phyloP scores from a whole-genome alignment of 2,329 filamentous ascomycete genomes.

The Penicillium sp. region DNA sequence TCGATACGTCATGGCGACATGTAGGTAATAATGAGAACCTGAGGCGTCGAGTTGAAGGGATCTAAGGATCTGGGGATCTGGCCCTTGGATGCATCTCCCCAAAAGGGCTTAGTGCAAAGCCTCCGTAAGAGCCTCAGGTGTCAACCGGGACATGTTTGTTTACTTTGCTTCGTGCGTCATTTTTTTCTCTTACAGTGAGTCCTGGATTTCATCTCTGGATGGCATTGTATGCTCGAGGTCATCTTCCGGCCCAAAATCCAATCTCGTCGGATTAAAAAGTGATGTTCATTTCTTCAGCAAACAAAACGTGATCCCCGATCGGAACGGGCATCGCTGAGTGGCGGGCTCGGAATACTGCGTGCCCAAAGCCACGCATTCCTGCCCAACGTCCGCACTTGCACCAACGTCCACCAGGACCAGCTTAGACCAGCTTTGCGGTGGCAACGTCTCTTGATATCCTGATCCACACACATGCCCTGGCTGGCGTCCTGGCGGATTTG shows the following conservation, averaged over 20 bases:
- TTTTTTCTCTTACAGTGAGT: background rate
- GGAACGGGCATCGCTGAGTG: constrained; percentile 23
- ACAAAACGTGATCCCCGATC: constrained; percentile 15
- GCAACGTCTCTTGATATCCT: constrained; percentile 16
- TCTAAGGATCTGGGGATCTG: constrained; percentile 9
- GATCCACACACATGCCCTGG: constrained; percentile 16
- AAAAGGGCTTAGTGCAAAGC: constrained; percentile 15
- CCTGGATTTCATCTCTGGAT: background rate
- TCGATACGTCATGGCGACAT: constrained; percentile 18
- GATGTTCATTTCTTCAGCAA: constrained; percentile 1
- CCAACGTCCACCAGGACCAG: background rate
- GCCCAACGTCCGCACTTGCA: constrained; percentile 31
- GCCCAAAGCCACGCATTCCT: constrained; percentile 41
- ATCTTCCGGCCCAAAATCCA: constrained; percentile 3
- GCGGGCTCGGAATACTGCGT: constrained; percentile 17
- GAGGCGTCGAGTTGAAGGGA: background rate
- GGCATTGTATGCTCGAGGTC: background rate
- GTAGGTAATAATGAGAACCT: background rate
- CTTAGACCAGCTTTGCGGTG: constrained; percentile 9
- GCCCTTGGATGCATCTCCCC: constrained; percentile 14
- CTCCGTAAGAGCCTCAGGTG: constrained; percentile 18
- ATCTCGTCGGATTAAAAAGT: constrained; percentile 8
- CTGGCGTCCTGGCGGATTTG: constrained; percentile 1
- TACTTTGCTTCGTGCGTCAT: background rate
- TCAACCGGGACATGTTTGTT: constrained; percentile 1